Conservation (phyloP, 2,329 filamentous ascomycete genomes). For the Elsinoe arachidis region DNA sequence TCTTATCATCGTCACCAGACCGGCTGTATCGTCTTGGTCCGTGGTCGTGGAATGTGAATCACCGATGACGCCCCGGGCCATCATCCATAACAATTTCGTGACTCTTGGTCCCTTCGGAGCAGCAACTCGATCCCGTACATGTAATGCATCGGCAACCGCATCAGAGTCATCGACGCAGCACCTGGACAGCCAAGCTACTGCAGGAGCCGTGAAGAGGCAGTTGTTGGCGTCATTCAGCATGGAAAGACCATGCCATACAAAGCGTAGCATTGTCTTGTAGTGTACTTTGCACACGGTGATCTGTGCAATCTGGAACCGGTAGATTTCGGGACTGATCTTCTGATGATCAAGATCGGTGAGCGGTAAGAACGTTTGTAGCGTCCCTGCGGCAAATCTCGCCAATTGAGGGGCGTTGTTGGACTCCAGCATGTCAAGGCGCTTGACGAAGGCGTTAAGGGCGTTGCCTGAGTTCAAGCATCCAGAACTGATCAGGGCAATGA, state of each 20-base stretch:
- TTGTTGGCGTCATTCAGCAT: conserved; percentile 1
- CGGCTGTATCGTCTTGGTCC: neutral
- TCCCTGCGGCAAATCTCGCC: conserved; percentile 1
- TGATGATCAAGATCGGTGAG: conserved; percentile 11
- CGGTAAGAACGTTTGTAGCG: conserved; percentile 10
- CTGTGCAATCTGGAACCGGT: conserved; percentile 15
- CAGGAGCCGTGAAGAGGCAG: neutral
- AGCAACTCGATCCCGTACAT: neutral
- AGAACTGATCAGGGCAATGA: conserved; percentile 15
- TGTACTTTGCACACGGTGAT: conserved; percentile 5
- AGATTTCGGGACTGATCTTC: neutral
- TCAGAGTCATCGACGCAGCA: conserved; percentile 4
- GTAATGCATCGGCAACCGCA: neutral
- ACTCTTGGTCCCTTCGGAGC: neutral
- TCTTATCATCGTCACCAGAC: neutral
- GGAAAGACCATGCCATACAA: conserved; percentile 7
- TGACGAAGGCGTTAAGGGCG: conserved; percentile 13
- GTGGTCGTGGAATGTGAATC: neutral
- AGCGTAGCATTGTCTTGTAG: conserved; percentile 3
- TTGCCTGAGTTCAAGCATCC: conserved; percentile 14
- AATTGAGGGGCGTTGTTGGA: conserved; percentile 3
- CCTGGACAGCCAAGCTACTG: conserved; percentile 5
- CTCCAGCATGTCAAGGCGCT: conserved; percentile 9
- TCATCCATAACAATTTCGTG: neutral
- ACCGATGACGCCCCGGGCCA: neutral